A percentile compares a stretch with the other conserved stretches of the same genome.
phyloP scores from a whole-genome alignment of 2,329 filamentous ascomycete species.

The Ceratocystis lukuohia region DNA sequence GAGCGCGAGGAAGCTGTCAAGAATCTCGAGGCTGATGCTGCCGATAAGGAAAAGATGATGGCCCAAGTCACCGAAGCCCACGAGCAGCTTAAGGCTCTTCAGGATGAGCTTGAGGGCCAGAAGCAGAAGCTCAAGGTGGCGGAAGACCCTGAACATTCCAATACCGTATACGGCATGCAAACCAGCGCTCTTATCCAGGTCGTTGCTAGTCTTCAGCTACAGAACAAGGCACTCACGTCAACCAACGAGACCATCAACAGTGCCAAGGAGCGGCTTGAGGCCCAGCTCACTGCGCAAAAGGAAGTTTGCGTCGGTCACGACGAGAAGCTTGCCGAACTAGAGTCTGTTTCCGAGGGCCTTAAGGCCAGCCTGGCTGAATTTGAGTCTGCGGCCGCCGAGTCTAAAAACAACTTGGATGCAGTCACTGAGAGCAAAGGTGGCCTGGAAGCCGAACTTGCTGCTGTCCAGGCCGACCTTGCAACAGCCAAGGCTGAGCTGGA shows the following conservation, averaged over 20 bases:
- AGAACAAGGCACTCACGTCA: slow-evolving; percentile 13
- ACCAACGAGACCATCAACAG: slow-evolving; percentile 8
- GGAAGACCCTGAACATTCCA: slow-evolving; percentile 10
- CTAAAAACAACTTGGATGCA: neutral
- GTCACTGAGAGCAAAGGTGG: neutral
- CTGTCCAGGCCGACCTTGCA: slow-evolving; percentile 5
- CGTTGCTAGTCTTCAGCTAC: slow-evolving; percentile 13
- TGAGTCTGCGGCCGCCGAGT: neutral
- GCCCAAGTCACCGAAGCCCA: slow-evolving; percentile 7
- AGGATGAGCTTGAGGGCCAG: slow-evolving; percentile 28
- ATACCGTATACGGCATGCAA: slow-evolving; percentile 15
- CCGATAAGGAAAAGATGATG: slow-evolving; percentile 16
- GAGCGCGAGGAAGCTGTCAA: slow-evolving; percentile 60
- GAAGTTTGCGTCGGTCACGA: neutral
- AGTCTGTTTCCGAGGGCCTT: slow-evolving; percentile 3
- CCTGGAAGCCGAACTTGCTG: slow-evolving; percentile 12
- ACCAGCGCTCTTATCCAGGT: slow-evolving; percentile 12
- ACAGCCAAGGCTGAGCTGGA: slow-evolving; percentile 8
- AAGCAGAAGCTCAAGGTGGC: slow-evolving; percentile 49
- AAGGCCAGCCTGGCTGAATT: slow-evolving; percentile 5
- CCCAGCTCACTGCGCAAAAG: slow-evolving; percentile 10
- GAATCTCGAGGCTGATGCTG: slow-evolving; percentile 12
- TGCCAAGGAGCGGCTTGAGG: neutral
- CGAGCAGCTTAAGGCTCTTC: slow-evolving; percentile 11
- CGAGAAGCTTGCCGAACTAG: slow-evolving; percentile 15